Evolutionary conservation across 768 basidiomycete species (phyloP), one percentile per base, ranked within the genome.

Genomic region (Candolleomyces efflorescens): DNA sequence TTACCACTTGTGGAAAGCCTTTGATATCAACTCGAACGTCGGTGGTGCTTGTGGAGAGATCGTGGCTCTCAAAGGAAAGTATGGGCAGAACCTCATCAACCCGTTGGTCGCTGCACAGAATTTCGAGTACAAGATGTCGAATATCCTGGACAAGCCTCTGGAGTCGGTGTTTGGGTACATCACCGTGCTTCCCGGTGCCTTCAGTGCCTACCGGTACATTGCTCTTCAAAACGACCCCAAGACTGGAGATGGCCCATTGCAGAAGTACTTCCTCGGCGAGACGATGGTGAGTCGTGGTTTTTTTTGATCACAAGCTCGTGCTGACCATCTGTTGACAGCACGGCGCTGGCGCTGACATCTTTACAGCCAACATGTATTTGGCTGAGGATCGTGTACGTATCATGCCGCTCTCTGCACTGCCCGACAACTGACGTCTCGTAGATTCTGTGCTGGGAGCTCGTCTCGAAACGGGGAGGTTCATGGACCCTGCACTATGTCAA

Each of bases 401-500:
- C 10, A 17, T 22, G 17, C 56, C 11, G 32, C 32, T 11, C 32
- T 53, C 57, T 15, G n/a, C 37, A 2, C 20, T 52, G 17, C 26
- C 18, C 46, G 18, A 18, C 48, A 36, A 7, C 18, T 52, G 32
- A 32, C 27, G 54, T 12, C 24, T 11, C 48, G 5, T 59, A 86
- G 85, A 97, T 98, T 61, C 78, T 98, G 1, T 98, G 95, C 70
- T 98, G 94, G 94, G 95, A 98, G 69, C 82, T 98, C 22, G 95
- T 98, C 32, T 90, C 92, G n/a, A 98, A 98, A 67, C 84, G 94
- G 11, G 87, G 88, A 15, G 87, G 85, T 2, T 78, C 90, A 23
- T 98, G 96, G 96, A 85, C 90, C 46, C 72, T 99, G 68, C 94
- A 98, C 75, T 99, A 95, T 66, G 95, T 97, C 73, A 95, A 97